Evolutionary conservation across 805 yeast species (phyloP).

Genomic region (Cyberlindnera maritima): DNA sequence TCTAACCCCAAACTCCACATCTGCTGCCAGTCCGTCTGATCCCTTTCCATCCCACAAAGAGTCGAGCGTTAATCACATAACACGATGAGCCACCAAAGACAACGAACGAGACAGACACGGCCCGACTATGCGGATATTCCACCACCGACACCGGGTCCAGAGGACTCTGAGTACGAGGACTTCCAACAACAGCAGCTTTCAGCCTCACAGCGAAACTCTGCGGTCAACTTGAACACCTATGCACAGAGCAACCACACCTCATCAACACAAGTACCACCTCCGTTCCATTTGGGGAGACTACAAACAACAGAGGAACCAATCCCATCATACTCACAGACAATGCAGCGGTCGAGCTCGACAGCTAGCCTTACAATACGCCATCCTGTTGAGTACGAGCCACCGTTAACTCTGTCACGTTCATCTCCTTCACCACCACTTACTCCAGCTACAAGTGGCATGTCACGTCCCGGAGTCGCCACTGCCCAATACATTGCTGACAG

Average conservation of each 20-base stretch:
- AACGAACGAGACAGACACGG: slow-evolving; percentile 3
- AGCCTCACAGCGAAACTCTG: slow-evolving; percentile 7
- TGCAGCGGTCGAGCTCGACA: background rate
- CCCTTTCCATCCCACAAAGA: too few relatives aligned
- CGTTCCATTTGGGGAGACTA: background rate
- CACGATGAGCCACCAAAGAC: background rate
- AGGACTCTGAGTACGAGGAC: slow-evolving; percentile 25
- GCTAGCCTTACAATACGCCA: background rate
- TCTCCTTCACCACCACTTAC: background rate
- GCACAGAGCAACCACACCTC: background rate
- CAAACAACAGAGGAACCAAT: background rate
- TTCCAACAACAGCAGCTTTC: slow-evolving; percentile 18
- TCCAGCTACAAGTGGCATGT: background rate
- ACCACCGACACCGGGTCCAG: slow-evolving; percentile 35
- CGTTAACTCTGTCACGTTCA: too few relatives aligned
- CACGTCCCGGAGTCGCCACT: slow-evolving; percentile 9
- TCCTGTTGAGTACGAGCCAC: too few relatives aligned
- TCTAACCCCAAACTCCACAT: too few relatives aligned
- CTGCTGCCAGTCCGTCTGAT: too few relatives aligned
- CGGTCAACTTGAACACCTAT: background rate
- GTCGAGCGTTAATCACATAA: background rate
- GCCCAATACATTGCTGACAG: slow-evolving; percentile 14
- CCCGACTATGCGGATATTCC: slow-evolving; percentile 37
- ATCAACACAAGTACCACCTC: background rate
- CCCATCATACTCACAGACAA: slow-evolving; percentile 1